Base-by-base conservation (phyloP, 345 rosid genomes). In the Camelina laxa region DNA sequence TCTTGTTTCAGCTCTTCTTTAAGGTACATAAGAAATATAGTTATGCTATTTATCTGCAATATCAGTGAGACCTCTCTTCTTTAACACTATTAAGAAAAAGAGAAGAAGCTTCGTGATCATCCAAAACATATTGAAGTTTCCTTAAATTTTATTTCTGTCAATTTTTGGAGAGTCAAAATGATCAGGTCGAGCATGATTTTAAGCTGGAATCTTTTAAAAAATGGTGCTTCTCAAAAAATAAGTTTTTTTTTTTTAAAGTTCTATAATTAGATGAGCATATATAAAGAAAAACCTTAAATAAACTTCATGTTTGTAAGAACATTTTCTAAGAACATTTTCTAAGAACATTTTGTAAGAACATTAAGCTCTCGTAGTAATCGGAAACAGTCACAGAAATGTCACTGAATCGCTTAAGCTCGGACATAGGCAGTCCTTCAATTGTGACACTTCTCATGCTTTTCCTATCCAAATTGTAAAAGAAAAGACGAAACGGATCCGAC, bases 391-490 rank as follows among this genome's bases (percentile, higher is more conserved):
- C 55, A 61, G 11, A 70, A 70, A 45, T 8, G 0, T 9, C 1
- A 0, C 15, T 0, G 5, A 1, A 7, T 3, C 1, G 17, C 51
- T 54, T 54, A 6, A 24, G 11, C 51, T 22, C 1, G 27, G 51
- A 4, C 7, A 50, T 13, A 8, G 27, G 51, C 4, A 57, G 45
- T 17, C 44, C 45, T 69, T 72, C 30, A 41, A 53, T 9, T 1
- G 8, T 14, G 55, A 51, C 55, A 19, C 7, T 19, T 53, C 55
- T 72, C 21, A 53, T 62, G 45, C 55, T 38, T 4, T 63, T 19
- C n/a, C 5, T 31, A 13, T 53, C 31, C 44, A 73, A 54, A 33
- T 19, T 73, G 55, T 54, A 63, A 73, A 27, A 63, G 63, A 17
- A 42, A 2, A 72, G 61, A 63, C 31, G 9, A 30, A 72, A 41